Conservation (phyloP, 768 basidiomycete species). For the Mycena crocata region DNA sequence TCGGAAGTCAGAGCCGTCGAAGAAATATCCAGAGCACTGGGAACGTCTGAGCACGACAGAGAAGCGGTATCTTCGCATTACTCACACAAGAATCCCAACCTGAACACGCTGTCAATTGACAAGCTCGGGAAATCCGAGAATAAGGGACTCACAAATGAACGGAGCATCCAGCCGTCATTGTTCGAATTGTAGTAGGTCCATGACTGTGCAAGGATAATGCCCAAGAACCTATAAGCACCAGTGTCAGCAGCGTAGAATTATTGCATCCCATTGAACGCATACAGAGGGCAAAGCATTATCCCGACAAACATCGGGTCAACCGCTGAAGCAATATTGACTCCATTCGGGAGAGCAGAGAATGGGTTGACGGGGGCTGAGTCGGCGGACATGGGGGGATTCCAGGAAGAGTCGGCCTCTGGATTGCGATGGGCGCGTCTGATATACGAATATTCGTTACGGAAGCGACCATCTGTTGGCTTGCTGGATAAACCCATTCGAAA, state of each 20-base stretch:
- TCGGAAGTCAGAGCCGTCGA: background rate
- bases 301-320: conserved; percentile 3
- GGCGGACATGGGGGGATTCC: too few relatives aligned
- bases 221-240: background rate
- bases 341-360: background rate
- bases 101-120: background rate
- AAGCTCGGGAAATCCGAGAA: background rate
- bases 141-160: background rate
- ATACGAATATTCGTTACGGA: too few relatives aligned
- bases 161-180: conserved; percentile 15
- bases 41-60: background rate
- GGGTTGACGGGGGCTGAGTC: too few relatives aligned
- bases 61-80: background rate
- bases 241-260: background rate
- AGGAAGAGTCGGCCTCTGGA: too few relatives aligned
- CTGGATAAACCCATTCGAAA: too few relatives aligned
- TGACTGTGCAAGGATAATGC: background rate
- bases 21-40: background rate
- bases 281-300: conserved; percentile 3
- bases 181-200: conserved; percentile 6
- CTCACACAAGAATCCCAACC: conserved; percentile 9
- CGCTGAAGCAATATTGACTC: background rate
- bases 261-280: background rate
- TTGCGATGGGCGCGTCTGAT: too few relatives aligned
- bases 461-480: too few relatives aligned